These are phyloP conservation scores for Aspergillus bertholletiae DNA, from an alignment of 495 filamentous ascomycete species.

Conservation along the genomic window DNA sequence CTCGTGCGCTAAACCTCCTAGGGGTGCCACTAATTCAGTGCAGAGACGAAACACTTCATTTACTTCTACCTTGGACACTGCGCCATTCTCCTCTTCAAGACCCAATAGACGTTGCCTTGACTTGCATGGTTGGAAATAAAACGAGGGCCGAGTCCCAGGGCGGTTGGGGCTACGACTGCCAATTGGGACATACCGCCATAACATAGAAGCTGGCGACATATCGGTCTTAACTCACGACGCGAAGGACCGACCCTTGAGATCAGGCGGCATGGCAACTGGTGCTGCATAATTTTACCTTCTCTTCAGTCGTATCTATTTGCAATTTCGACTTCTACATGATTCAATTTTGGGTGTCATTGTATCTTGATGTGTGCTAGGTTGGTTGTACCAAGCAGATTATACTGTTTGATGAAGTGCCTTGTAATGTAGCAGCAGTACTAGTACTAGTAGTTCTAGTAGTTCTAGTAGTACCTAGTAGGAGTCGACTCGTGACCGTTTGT, in stretches of 20 bases:
- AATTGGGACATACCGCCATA: neutral
- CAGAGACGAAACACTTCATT: slow-evolving; percentile 99
- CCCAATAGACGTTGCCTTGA: slow-evolving; percentile 59
- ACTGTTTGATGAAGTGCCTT: neutral
- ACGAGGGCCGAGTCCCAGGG: neutral
- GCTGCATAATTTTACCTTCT: neutral
- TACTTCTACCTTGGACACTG: slow-evolving; percentile 99
- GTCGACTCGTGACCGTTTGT: too few species aligned
- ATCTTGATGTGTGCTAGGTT: neutral
- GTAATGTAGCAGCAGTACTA: neutral
- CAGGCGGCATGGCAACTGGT: neutral
- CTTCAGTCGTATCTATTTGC: neutral
- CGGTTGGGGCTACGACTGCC: neutral
- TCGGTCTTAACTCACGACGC: neutral
- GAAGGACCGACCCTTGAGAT: neutral
- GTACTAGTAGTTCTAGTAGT: neutral
- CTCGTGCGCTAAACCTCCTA: neutral
- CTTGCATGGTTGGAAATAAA: neutral
- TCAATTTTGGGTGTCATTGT: neutral
- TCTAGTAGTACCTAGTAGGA: too few species aligned
- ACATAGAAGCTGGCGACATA: neutral
- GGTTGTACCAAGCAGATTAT: neutral
- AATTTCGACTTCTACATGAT: neutral
- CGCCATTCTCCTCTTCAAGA: slow-evolving; percentile 99
- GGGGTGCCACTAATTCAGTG: slow-evolving; percentile 3